phyloP scores from a whole-genome alignment of 352 stramenopile species.

The Phytopythium ostracodes region DNA sequence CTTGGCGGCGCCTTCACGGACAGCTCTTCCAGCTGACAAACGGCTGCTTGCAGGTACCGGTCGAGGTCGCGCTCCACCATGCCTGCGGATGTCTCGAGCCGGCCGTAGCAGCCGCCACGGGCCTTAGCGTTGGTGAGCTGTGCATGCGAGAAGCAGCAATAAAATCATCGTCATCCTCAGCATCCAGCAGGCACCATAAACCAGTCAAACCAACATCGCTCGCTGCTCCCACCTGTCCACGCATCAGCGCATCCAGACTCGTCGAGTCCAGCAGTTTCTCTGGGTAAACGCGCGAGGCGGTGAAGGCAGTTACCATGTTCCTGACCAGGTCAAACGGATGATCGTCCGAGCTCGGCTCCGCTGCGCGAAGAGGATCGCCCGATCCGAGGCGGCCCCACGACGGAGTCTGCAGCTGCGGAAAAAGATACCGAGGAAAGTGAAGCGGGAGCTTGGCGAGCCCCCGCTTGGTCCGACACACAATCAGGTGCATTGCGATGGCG shows the following conservation, averaged over 20 bases:
- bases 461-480: constrained; percentile 35
- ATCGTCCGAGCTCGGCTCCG: neutral
- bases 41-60: constrained; percentile 20
- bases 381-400: neutral
- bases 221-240: neutral
- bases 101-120: neutral
- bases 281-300: neutral
- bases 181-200: neutral
- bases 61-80: constrained; percentile 16
- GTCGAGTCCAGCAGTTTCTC: constrained; percentile 3
- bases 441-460: constrained; percentile 21
- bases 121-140: constrained; percentile 4
- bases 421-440: constrained; percentile 24
- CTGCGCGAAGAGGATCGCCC: neutral
- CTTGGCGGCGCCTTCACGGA: constrained; percentile 13
- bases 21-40: constrained; percentile 22
- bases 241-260: neutral
- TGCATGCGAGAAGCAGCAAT: neutral
- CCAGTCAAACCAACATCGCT: neutral
- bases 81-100: neutral
- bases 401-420: constrained; percentile 16
- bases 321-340: constrained; percentile 6
- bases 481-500: constrained; percentile 34
- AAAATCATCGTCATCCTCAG: neutral
- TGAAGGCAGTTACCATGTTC: constrained; percentile 5